phyloP scores from a whole-genome alignment of 192 early-diverging fungal genomes.

The Backusella circina region DNA sequence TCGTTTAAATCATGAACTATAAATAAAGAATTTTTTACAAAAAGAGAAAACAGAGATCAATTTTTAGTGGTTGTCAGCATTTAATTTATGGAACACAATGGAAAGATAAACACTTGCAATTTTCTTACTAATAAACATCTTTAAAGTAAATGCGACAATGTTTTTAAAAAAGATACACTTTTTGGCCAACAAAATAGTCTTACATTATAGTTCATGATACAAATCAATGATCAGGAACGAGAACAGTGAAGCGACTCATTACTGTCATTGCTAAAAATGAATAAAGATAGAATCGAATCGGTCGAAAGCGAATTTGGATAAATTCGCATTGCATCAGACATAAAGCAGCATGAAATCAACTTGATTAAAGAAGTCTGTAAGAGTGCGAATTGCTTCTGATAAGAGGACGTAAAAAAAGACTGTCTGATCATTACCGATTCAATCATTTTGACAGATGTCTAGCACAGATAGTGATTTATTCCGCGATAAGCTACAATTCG shows the following conservation, averaged over 20 bases:
- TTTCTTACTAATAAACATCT: not conserved
- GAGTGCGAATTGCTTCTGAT: not conserved
- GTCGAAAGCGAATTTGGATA: not conserved
- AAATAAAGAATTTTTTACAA: conserved; percentile 5
- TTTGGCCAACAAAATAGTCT: not conserved
- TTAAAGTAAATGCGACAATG: too few relatives aligned
- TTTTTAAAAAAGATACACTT: not conserved
- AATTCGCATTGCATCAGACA: not conserved
- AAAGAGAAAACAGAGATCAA: not conserved
- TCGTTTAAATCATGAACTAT: not conserved
- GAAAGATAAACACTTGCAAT: not conserved
- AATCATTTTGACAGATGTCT: too few relatives aligned
- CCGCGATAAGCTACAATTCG: not conserved
- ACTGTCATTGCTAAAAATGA: not conserved
- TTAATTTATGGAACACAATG: not conserved
- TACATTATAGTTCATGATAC: not conserved
- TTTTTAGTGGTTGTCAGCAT: not conserved
- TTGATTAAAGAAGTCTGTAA: not conserved
- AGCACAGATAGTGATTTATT: too few relatives aligned
- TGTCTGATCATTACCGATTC: too few relatives aligned
- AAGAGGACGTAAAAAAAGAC: not conserved
- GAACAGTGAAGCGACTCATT: not conserved
- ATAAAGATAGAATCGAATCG: too few relatives aligned
- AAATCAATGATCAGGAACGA: not conserved
- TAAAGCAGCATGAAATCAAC: not conserved